phyloP scores from a whole-genome alignment of 176 grass and related monocot species.

The Avena eriantha region DNA sequence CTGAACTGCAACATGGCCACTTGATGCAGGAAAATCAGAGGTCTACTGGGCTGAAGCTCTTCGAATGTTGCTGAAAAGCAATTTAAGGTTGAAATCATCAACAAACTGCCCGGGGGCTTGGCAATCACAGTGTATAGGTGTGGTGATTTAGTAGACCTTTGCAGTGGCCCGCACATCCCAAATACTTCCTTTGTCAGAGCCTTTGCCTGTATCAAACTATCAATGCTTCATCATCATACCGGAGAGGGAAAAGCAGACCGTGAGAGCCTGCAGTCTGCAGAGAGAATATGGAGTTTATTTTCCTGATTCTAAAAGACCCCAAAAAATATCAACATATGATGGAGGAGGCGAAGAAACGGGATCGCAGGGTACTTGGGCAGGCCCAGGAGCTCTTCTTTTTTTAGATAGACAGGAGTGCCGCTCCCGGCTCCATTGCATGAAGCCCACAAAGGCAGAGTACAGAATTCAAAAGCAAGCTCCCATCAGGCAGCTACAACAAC shows the following conservation, averaged over 20 bases:
- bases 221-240: constrained; percentile 96
- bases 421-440: too few species aligned
- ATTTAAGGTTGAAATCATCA: constrained; percentile 99
- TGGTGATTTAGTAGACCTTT: constrained; percentile 92
- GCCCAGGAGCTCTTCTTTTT: too few species aligned
- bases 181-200: constrained; percentile 98
- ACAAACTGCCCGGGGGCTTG: constrained; percentile 89
- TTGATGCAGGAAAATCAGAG: constrained; percentile 65
- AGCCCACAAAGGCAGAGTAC: too few species aligned
- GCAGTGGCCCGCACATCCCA: constrained; percentile 92
- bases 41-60: constrained; percentile 84
- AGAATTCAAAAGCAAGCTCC: too few species aligned
- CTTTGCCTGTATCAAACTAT: constrained; percentile 61
- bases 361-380: neutral
- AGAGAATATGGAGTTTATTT: constrained; percentile 98
- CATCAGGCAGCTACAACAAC: too few species aligned
- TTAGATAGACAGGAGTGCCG: too few species aligned
- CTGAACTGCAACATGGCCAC: neutral
- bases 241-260: constrained; percentile 93
- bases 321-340: constrained; percentile 50
- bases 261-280: constrained; percentile 92
- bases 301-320: constrained; percentile 81
- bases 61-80: constrained; percentile 90
- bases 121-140: constrained; percentile 98
- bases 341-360: neutral